phyloP scores from a whole-genome alignment of 306 rosid genomes.

The Rubus parviflorus region DNA sequence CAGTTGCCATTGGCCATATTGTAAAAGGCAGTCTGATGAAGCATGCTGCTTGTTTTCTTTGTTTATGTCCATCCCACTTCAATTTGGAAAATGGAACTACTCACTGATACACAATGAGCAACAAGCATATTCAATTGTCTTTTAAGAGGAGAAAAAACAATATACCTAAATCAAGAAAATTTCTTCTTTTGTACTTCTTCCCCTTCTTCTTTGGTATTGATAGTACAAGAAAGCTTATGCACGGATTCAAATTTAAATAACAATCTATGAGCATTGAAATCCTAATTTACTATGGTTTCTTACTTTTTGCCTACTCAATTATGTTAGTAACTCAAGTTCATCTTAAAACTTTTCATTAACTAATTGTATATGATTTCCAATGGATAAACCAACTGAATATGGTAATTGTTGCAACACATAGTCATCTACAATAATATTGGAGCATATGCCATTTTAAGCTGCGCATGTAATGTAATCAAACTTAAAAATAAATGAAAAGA shows the following conservation, averaged over 20 bases:
- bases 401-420: background rate
- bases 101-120: background rate
- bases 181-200: background rate
- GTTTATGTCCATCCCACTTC: constrained; percentile 29
- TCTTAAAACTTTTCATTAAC: background rate
- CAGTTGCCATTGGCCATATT: constrained; percentile 80
- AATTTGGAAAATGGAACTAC: background rate
- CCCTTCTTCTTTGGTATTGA: background rate
- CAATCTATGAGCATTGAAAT: background rate
- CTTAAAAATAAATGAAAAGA: background rate
- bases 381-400: background rate
- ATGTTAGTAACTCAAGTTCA: background rate
- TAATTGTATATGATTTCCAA: background rate
- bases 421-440: background rate
- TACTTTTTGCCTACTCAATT: background rate
- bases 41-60: constrained; percentile 16
- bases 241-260: background rate
- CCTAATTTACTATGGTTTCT: background rate
- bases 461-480: background rate
- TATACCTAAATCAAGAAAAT: background rate
- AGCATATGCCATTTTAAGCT: background rate
- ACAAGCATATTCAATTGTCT: background rate
- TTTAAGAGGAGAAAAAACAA: background rate
- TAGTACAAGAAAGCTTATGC: background rate
- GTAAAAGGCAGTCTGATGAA: constrained; percentile 37